These are phyloP conservation scores for Cadophora gregata DNA, from an alignment of 2,329 filamentous ascomycete species.

Conservation along the genomic window DNA sequence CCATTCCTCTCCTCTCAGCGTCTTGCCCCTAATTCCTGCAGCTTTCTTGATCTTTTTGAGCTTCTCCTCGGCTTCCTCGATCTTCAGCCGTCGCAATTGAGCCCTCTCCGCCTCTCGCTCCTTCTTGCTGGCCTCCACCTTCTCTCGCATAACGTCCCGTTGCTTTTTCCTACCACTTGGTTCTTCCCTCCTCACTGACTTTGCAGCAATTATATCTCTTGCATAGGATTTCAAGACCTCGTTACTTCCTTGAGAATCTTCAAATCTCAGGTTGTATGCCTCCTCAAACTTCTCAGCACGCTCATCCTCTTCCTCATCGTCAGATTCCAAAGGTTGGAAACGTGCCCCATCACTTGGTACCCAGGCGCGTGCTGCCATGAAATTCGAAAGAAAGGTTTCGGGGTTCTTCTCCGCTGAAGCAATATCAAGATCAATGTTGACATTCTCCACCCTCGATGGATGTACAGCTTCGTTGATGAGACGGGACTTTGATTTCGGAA, in stretches of 20 bases:
- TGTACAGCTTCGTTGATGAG: constrained; percentile 56
- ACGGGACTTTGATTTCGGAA: constrained; percentile 64
- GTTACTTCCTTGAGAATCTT: constrained; percentile 87
- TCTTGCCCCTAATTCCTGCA: constrained; percentile 75
- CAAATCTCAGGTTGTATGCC: constrained; percentile 95
- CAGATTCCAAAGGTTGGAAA: constrained; percentile 87
- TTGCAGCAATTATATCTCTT: constrained; percentile 80
- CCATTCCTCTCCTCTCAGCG: constrained; percentile 80
- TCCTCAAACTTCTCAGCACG: constrained; percentile 87
- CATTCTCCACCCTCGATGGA: constrained; percentile 58
- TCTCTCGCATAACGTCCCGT: constrained; percentile 77
- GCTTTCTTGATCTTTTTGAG: constrained; percentile 88
- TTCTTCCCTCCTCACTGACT: constrained; percentile 86
- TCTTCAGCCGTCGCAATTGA: constrained; percentile 82
- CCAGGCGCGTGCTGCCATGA: constrained; percentile 92
- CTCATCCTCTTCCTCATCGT: constrained; percentile 75
- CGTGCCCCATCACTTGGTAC: constrained; percentile 68
- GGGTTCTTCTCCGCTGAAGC: constrained; percentile 84
- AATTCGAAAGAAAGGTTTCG: constrained; percentile 92
- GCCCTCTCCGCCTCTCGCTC: constrained; percentile 81
- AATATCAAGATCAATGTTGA: constrained; percentile 68
- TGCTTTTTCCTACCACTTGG: constrained; percentile 76
- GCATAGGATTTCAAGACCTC: constrained; percentile 88
- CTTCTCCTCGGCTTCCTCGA: constrained; percentile 89
- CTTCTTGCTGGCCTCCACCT: constrained; percentile 78